These are phyloP conservation scores for Chlorella sp. DNA, from an alignment of 139 green algal genomes.

Conservation along the genomic window DNA sequence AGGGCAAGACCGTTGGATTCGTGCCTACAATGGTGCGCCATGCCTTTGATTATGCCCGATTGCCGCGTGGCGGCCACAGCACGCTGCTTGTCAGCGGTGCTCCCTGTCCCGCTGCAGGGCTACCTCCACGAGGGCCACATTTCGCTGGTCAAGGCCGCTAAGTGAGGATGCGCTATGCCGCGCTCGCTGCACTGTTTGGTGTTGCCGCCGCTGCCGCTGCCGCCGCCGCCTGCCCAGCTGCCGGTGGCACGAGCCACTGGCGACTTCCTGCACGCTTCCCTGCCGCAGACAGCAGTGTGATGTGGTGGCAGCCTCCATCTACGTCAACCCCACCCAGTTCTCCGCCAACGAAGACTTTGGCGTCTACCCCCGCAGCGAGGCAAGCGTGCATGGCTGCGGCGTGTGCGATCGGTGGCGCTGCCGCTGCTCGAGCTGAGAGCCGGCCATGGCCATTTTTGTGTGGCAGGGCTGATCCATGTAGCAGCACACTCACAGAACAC, in stretches of 20 bases:
- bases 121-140: constrained; percentile 96
- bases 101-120: constrained; percentile 68
- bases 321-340: constrained; percentile 98
- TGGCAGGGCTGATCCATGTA: too few species aligned
- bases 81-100: not conserved
- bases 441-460: too few species aligned
- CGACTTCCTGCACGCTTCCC: not conserved
- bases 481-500: too few species aligned
- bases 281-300: constrained; percentile 76
- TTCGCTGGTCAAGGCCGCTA: constrained; percentile 81
- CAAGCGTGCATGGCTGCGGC: constrained; percentile 18
- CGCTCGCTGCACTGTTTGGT: not conserved
- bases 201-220: not conserved
- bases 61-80: too few species aligned
- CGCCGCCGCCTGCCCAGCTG: not conserved
- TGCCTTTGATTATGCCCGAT: not conserved
- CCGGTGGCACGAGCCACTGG: not conserved
- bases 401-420: too few species aligned
- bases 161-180: constrained; percentile 42
- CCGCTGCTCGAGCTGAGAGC: too few species aligned
- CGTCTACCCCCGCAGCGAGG: constrained; percentile 86
- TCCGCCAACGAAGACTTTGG: constrained; percentile 93
- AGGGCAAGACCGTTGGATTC: constrained; percentile 82
- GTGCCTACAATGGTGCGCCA: constrained; percentile 95
- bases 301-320: constrained; percentile 94